Percentiles rank a stretch among this genome's conserved stretches.
Conservation (phyloP, 208 protist genomes). For the Acanthamoeba lenticulata region DNA sequence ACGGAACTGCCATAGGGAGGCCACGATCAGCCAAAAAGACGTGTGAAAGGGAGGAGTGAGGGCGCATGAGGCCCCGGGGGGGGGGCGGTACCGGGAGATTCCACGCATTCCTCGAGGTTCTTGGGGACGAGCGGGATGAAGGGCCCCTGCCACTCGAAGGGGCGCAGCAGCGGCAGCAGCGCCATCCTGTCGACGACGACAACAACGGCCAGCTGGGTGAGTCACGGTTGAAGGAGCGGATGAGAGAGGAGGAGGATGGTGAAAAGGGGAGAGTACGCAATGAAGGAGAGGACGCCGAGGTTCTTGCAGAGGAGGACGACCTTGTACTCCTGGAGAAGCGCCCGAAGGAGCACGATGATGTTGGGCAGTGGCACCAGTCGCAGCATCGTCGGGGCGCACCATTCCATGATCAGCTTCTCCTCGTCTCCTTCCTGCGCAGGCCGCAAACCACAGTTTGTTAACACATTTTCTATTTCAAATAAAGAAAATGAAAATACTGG, state of each 20-base stretch:
- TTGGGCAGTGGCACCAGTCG: constrained; percentile 20
- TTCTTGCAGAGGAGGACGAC: constrained; percentile 36
- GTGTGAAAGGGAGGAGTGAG: background rate
- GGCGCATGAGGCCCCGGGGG: background rate
- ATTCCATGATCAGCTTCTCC: constrained; percentile 50
- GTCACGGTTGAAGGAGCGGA: background rate
- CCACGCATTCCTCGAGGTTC: constrained; percentile 40
- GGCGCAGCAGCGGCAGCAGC: background rate
- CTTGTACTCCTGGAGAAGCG: constrained; percentile 39
- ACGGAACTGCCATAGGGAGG: background rate
- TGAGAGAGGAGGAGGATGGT: background rate
- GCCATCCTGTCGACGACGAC: background rate
- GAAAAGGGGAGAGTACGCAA: constrained; percentile 33
- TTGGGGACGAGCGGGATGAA: constrained; percentile 43
- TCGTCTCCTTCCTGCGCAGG: background rate
- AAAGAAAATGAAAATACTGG: background rate
- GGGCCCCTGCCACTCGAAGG: constrained; percentile 52
- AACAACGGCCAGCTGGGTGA: background rate
- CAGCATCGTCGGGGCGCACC: constrained; percentile 27
- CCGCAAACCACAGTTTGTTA: background rate
- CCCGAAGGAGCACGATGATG: constrained; percentile 24
- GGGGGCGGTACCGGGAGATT: constrained; percentile 29
- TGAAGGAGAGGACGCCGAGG: constrained; percentile 52
- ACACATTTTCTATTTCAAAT: background rate
- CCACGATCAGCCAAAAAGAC: background rate